phyloP scores from a whole-genome alignment of 2,329 filamentous ascomycete genomes.

The Aspergillus sp. region DNA sequence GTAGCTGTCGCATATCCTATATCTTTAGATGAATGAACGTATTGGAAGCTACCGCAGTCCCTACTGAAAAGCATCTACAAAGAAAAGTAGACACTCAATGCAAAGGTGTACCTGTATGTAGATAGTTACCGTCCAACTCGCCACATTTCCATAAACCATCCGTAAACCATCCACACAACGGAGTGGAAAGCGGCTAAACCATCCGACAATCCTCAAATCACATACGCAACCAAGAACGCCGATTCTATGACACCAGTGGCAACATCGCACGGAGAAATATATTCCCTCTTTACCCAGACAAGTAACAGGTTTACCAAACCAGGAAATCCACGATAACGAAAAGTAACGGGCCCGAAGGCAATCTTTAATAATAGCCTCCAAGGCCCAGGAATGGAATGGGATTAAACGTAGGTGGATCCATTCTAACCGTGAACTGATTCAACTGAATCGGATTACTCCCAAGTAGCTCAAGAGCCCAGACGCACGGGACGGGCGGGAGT shows the following conservation, averaged over 20 bases:
- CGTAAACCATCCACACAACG: not conserved
- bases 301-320: not conserved
- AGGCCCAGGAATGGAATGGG: no score
- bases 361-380: no score
- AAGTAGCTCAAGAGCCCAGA: no score
- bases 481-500: no score
- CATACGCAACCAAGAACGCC: not conserved
- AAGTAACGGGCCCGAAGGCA: no score
- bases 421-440: no score
- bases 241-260: not conserved
- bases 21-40: conserved; percentile 3
- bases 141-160: not conserved
- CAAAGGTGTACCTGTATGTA: not conserved
- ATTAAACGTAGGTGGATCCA: no score
- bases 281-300: not conserved
- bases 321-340: no score
- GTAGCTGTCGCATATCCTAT: not conserved
- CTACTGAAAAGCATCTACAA: not conserved
- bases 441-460: no score
- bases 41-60: not conserved
- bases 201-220: not conserved
- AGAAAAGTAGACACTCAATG: not conserved
- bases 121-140: not conserved
- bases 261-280: not conserved
- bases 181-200: not conserved